These are phyloP conservation scores for Coemansia sp. DNA, from an alignment of 192 early-diverging fungal genomes.

Conservation along the genomic window DNA sequence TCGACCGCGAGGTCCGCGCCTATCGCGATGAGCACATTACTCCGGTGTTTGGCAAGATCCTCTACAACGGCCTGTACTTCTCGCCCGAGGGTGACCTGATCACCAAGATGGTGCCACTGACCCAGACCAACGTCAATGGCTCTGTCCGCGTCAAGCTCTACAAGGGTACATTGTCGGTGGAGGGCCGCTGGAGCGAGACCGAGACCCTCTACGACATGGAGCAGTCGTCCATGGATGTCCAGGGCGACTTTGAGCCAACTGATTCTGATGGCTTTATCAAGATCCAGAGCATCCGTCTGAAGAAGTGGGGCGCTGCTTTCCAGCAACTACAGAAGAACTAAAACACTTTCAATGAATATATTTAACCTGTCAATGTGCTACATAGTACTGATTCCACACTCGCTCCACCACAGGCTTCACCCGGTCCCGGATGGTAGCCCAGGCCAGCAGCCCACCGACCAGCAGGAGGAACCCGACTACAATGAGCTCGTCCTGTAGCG, in stretches of 20 bases:
- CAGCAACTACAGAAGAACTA: conserved; percentile 30
- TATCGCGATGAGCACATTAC: conserved; percentile 91
- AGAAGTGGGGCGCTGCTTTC: conserved; percentile 67
- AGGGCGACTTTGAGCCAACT: conserved; percentile 85
- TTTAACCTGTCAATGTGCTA: neutral
- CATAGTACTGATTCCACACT: conserved; percentile 28
- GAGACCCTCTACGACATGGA: conserved; percentile 92
- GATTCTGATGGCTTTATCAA: conserved; percentile 98
- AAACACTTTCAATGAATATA: neutral
- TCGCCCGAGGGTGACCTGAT: conserved; percentile 93
- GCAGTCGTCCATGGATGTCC: conserved; percentile 94
- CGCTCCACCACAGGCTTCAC: conserved; percentile 32
- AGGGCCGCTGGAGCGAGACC: conserved; percentile 82
- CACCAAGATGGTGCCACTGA: conserved; percentile 73
- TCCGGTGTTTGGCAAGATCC: conserved; percentile 65
- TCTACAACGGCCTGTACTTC: conserved; percentile 98
- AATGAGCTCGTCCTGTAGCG: conserved; percentile 51
- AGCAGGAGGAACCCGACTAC: conserved; percentile 42
- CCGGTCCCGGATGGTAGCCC: conserved; percentile 34
- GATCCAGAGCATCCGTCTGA: conserved; percentile 93
- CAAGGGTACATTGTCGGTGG: conserved; percentile 89
- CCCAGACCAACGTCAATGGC: conserved; percentile 87
- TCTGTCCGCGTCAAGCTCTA: conserved; percentile 93
- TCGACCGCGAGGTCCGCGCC: conserved; percentile 95
- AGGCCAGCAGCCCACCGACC: conserved; percentile 40